Percentiles rank a stretch among this genome's conserved stretches.
phyloP scores from a whole-genome alignment of 2,329 filamentous ascomycete genomes.

The Nothophaeocryptopus gaeumannii region DNA sequence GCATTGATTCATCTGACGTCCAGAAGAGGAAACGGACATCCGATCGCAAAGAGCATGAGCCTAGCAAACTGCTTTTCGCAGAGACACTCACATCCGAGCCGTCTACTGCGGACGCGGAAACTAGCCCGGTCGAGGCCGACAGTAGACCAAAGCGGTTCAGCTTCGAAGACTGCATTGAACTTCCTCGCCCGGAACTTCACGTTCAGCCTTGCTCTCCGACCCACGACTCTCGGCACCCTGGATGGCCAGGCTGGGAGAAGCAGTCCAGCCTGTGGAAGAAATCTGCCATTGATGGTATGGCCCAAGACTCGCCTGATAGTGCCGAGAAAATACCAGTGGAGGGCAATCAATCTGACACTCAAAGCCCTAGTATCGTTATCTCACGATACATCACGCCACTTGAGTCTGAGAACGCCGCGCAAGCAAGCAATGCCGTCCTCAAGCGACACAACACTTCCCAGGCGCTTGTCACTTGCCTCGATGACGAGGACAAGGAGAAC shows the following conservation, averaged over 20 bases:
- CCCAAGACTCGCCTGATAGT: constrained; percentile 1
- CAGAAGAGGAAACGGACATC: constrained; percentile 4
- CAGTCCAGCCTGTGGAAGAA: constrained; percentile 33
- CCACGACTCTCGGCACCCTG: constrained; percentile 24
- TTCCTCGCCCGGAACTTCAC: neutral
- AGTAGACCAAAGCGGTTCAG: constrained; percentile 2
- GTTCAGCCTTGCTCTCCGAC: constrained; percentile 14
- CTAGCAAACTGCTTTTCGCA: constrained; percentile 1
- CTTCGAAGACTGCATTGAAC: constrained; percentile 4
- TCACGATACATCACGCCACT: constrained; percentile 35
- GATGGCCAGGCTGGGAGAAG: constrained; percentile 30
- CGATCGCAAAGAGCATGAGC: constrained; percentile 3
- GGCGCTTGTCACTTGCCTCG: constrained; percentile 23
- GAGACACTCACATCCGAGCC: constrained; percentile 7
- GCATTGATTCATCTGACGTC: constrained; percentile 14
- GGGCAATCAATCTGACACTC: neutral
- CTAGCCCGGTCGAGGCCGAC: constrained; percentile 7
- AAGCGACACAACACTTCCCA: constrained; percentile 18
- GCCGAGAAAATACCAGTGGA: constrained; percentile 7
- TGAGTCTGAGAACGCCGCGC: constrained; percentile 19
- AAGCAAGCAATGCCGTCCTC: constrained; percentile 16
- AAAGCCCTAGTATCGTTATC: constrained; percentile 33
- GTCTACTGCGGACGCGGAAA: constrained; percentile 2
- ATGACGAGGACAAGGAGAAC: constrained; percentile 23
- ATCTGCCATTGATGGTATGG: constrained; percentile 20